phyloP scores from a whole-genome alignment of 2,329 filamentous ascomycete species.

The Raffaelea arxii region DNA sequence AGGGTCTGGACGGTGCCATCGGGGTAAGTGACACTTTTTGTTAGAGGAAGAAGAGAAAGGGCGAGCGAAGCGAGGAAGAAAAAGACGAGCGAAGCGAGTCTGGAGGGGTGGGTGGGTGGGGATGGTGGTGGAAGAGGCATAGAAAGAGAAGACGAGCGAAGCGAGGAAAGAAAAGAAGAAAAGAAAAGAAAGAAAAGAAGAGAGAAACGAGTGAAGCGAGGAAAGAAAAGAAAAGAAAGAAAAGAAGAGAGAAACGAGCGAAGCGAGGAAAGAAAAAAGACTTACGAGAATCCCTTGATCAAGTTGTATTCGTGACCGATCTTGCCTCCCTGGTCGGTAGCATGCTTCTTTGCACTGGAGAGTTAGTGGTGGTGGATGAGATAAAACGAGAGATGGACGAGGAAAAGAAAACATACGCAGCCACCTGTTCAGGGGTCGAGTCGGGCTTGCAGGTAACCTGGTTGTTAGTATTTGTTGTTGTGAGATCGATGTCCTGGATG shows the following conservation, averaged over 20 bases:
- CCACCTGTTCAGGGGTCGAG: slow-evolving; percentile 55
- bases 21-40: slow-evolving; percentile 70
- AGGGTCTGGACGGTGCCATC: slow-evolving; percentile 58
- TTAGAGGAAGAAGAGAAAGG: too few species aligned
- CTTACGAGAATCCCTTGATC: slow-evolving; percentile 91
- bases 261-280: slow-evolving; percentile 11
- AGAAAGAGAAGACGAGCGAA: too few species aligned
- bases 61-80: too few species aligned
- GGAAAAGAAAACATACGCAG: slow-evolving; percentile 41
- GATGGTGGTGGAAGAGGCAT: too few species aligned
- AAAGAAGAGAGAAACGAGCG: background rate
- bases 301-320: slow-evolving; percentile 77
- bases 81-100: too few species aligned
- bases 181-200: too few species aligned
- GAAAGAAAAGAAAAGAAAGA: too few species aligned
- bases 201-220: too few species aligned
- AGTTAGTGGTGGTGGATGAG: too few species aligned
- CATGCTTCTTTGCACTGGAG: slow-evolving; percentile 65
- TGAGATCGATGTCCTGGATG: background rate
- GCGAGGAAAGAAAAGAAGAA: too few species aligned
- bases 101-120: too few species aligned
- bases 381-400: background rate
- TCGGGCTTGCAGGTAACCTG: slow-evolving; percentile 74
- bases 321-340: slow-evolving; percentile 65
- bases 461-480: background rate